Evolutionary conservation across 2,329 filamentous ascomycete genomes (phyloP), one percentile per base, ranked within the genome.

Genomic region (Acarospora socialis): DNA sequence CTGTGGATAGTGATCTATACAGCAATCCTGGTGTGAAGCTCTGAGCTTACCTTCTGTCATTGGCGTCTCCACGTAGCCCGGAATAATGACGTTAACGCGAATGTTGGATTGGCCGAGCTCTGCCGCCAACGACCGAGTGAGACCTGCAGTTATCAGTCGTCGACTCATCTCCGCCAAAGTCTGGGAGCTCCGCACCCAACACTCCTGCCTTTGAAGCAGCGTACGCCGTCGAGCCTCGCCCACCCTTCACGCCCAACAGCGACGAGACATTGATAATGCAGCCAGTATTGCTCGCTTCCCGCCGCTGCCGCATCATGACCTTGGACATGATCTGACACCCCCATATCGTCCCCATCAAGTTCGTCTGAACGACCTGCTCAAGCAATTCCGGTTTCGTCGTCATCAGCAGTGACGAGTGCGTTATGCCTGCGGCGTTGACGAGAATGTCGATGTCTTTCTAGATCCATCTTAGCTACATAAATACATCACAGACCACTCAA

Each of bases 261-360:
- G 80, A 87, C 1, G 80, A 75, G 14, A 93, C 60, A 48, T 92
- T 92, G 52, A 92, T 75, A 39, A 92, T 84, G 47, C 73, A 81
- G 5, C 65, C 69, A 69, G 27, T 26, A 34, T 22, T 21, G 28
- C 13, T 31, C 22, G 14, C 25, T 49, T 47, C 49, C 32, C 38
- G 41, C 36, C 44, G 55, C 21, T 50, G 49, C 33, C 47, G 47
- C 41, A 65, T 51, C 66, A 72, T 68, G 29, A 45, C 52, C 35
- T 58, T 61, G 18, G 63, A 50, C 9, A 73, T 49, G 6, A 52
- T 54, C 44, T 66, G 68, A 46, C 74, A 80, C 3, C 68, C 71
- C 31, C 66, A 56, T 42, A 80, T 73, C 33, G 80, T 72, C 1
- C 70, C 66, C 32, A 64, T 59, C 2, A 92, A 65, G 51, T 93